Percentiles rank a stretch among this genome's conserved stretches.
phyloP scores from a whole-genome alignment of 305 asterid species.

The Rubia balearica region DNA sequence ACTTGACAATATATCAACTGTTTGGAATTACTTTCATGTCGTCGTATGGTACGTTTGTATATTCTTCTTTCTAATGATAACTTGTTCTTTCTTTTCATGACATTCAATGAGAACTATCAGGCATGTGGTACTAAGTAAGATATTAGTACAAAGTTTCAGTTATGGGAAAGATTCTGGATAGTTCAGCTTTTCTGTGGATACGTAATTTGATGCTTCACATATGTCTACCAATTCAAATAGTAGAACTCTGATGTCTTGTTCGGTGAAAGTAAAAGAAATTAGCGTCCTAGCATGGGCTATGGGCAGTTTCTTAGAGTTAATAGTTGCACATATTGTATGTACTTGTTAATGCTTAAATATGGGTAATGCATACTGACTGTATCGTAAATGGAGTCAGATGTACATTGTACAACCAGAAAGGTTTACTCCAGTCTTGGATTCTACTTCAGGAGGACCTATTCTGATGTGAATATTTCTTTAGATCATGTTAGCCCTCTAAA shows the following conservation, averaged over 20 bases:
- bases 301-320: not conserved
- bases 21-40: constrained; percentile 71
- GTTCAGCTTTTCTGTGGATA: not conserved
- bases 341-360: not conserved
- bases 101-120: constrained; percentile 9
- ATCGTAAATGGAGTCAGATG: not conserved
- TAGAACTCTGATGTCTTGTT: not conserved
- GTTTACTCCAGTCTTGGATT: not conserved
- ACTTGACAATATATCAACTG: constrained; percentile 49
- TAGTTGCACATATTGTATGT: not conserved
- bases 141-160: not conserved
- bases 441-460: not conserved
- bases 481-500: not conserved
- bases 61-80: not conserved
- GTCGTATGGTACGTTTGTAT: constrained; percentile 61
- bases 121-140: not conserved
- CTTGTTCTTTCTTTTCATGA: not conserved
- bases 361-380: not conserved
- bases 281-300: too few species aligned
- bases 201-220: not conserved
- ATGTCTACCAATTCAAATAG: not conserved
- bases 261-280: not conserved
- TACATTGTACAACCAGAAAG: not conserved
- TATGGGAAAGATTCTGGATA: not conserved
- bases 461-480: not conserved